Evolutionary conservation across 495 filamentous ascomycete species (phyloP).

Genomic region (Choiromyces venosus): DNA sequence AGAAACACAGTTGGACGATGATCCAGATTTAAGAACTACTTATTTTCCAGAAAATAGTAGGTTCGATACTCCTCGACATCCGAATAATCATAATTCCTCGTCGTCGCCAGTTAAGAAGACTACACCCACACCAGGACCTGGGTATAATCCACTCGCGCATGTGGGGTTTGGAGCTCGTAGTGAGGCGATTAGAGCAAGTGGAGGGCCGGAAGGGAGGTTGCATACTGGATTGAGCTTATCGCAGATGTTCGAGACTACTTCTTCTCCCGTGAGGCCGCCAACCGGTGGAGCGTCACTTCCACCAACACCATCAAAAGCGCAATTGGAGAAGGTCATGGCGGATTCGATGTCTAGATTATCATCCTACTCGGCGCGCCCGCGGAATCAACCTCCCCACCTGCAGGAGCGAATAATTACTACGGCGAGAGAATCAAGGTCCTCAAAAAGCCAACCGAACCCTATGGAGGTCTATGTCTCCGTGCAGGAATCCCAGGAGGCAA

Average conservation of each 20-base stretch:
- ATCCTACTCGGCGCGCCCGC: background rate
- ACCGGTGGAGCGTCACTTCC: slow-evolving; percentile 19
- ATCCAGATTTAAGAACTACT: background rate
- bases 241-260: slow-evolving; percentile 29
- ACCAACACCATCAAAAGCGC: slow-evolving; percentile 21
- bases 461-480: slow-evolving; percentile 14
- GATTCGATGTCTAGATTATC: slow-evolving; percentile 1
- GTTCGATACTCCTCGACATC: slow-evolving; percentile 13
- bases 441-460: slow-evolving; percentile 11
- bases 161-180: slow-evolving; percentile 5
- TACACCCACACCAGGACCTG: background rate
- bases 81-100: background rate
- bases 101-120: slow-evolving; percentile 11
- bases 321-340: slow-evolving; percentile 25
- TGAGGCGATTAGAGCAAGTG: background rate
- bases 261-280: slow-evolving; percentile 19
- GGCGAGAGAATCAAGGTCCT: background rate
- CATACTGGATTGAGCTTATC: slow-evolving; percentile 12
- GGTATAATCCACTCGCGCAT: slow-evolving; percentile 20
- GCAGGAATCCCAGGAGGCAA: slow-evolving; percentile 31
- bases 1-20: background rate
- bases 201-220: background rate
- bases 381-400: background rate
- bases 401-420: background rate
- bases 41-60: slow-evolving; percentile 22